A percentile compares a stretch with the other conserved stretches of the same genome.
These are phyloP conservation scores for Pascua guehoae DNA, from an alignment of 1,284 basidiomycete species.

Conservation along the genomic window DNA sequence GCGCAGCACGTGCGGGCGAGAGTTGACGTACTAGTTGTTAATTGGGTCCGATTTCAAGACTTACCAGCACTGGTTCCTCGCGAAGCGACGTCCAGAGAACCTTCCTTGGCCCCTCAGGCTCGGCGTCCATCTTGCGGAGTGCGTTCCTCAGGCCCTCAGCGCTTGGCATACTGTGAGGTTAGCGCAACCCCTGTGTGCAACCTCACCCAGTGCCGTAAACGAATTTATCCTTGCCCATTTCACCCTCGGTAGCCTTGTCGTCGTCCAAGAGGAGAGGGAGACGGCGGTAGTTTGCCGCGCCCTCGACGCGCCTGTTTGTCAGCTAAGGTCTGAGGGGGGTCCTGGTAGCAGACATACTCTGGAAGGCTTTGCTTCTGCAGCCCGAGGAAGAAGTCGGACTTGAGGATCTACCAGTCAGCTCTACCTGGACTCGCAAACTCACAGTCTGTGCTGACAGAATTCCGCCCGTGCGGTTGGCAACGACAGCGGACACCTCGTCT, in stretches of 20 bases:
- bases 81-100: conserved; percentile 89
- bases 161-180: conserved; percentile 26
- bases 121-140: conserved; percentile 73
- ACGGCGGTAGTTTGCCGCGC: conserved; percentile 85
- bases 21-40: conserved; percentile 37
- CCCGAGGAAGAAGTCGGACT: conserved; percentile 94
- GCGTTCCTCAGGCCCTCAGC: conserved; percentile 63
- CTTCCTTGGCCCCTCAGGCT: conserved; percentile 64
- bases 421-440: conserved; percentile 30
- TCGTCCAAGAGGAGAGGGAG: conserved; percentile 62
- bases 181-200: background rate
- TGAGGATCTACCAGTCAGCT: conserved; percentile 65
- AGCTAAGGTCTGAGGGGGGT: background rate
- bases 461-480: conserved; percentile 76
- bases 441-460: conserved; percentile 64
- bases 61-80: conserved; percentile 83
- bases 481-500: conserved; percentile 81
- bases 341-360: conserved; percentile 58
- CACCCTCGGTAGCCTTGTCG: conserved; percentile 24
- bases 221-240: conserved; percentile 56
- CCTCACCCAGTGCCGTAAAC: conserved; percentile 83
- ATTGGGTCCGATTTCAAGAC: background rate
- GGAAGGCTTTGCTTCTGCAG: conserved; percentile 92
- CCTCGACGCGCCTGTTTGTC: conserved; percentile 72
- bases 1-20: conserved; percentile 85